Evolutionary conservation across 192 early-diverging fungal species (phyloP), one percentile per base, ranked within the genome.

Genomic region (Borealophlyctis nickersoniae): DNA sequence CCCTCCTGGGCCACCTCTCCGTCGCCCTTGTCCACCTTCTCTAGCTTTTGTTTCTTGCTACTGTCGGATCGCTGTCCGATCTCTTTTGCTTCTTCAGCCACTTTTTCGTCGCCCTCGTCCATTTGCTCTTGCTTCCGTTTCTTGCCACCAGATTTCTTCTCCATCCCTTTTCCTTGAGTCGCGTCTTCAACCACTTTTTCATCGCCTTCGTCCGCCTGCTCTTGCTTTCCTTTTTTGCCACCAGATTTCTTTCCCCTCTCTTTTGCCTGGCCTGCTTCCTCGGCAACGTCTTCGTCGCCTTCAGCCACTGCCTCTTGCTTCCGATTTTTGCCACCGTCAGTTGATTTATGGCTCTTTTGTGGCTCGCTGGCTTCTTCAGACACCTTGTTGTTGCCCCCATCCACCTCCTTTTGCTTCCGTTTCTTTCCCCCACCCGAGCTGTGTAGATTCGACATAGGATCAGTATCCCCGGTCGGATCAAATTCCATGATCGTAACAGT

Each of bases 401-500:
- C 51, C 3, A 27, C 36, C 62, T 14, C 52, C 34, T 64, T 23
- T 11, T 64, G 52, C 16, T 14, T n/a, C 2, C 22, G 34, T 22
- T 59, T 59, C 16, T 19, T 32, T 33, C 9, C 24, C 7, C 35
- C 56, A 35, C 53, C 56, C 62, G n/a, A n/a, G n/a, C n/a, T n/a
- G n/a, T n/a, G n/a, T n/a, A n/a, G n/a, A n/a, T n/a, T n/a, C n/a
- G n/a, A n/a, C n/a, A n/a, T n/a, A 29, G 51, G 57, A 14, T 68
- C 57, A n/a, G 57, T 62, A 14, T 57, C 61, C 3, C 49, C 36
- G 13, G 63, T 56, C 33, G 67, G 63, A 32, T 71, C 56, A 52
- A 67, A 64, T 4, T 71, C 69, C 14, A 67, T 65, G 29, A 76
- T 62, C 3, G 69, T 76, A 0, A 76, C 74, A 9, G 68, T 70